phyloP scores from a whole-genome alignment of 129 eudicot species.

The Centella asiatica region DNA sequence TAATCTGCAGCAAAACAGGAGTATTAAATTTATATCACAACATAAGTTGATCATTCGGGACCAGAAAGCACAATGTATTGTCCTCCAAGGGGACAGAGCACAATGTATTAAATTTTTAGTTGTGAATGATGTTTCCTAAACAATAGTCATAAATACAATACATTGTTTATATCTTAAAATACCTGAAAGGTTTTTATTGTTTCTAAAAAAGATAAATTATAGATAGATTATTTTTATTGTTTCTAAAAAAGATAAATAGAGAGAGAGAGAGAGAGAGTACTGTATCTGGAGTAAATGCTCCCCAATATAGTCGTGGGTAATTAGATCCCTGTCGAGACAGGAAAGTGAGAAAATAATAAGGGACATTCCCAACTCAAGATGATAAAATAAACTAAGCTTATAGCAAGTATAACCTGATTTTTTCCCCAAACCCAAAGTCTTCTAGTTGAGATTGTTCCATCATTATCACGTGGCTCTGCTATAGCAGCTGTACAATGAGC shows the following conservation, averaged over 20 bases:
- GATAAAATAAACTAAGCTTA: neutral
- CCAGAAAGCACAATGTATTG: too few species aligned
- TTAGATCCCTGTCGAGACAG: slow-evolving; percentile 58
- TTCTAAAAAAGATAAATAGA: neutral
- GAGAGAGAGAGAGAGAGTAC: slow-evolving; percentile 29
- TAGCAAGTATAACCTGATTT: slow-evolving; percentile 57
- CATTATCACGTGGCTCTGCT: slow-evolving; percentile 86
- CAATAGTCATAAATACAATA: too few species aligned
- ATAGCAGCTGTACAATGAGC: slow-evolving; percentile 99
- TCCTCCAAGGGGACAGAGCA: too few species aligned
- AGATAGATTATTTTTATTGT: too few species aligned
- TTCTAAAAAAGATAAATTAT: too few species aligned
- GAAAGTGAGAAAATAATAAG: neutral
- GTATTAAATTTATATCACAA: neutral
- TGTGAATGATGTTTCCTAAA: too few species aligned
- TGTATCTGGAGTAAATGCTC: slow-evolving; percentile 89
- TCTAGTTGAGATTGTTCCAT: slow-evolving; percentile 63
- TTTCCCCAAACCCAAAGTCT: slow-evolving; percentile 99
- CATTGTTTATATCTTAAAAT: neutral
- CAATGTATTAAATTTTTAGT: too few species aligned
- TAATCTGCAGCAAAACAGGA: slow-evolving; percentile 31
- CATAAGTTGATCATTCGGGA: too few species aligned
- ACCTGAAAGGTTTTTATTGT: too few species aligned
- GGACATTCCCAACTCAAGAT: neutral
- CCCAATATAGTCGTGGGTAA: slow-evolving; percentile 81